These are phyloP conservation scores for Phialocephala sp. DNA, from an alignment of 2,329 filamentous ascomycete species.

Conservation along the genomic window DNA sequence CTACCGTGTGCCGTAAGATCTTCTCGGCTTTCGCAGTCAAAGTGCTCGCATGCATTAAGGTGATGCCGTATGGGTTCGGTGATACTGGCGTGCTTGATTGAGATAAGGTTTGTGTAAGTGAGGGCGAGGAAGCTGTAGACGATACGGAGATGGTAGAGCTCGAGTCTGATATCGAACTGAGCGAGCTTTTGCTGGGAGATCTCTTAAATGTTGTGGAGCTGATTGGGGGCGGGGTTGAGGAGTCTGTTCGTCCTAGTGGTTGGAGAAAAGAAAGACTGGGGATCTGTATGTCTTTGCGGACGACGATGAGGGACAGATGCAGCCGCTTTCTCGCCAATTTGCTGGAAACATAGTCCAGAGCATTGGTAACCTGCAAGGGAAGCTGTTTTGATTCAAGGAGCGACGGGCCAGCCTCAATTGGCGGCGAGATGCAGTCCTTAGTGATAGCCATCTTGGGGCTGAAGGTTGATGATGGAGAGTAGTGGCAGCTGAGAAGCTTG, in stretches of 20 bases:
- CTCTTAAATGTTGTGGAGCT: conserved; percentile 25
- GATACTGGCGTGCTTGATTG: conserved; percentile 46
- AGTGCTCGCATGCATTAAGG: conserved; percentile 53
- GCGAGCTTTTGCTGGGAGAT: conserved; percentile 23
- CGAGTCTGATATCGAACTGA: conserved; percentile 13
- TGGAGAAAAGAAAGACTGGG: conserved; percentile 43
- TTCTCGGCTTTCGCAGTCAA: conserved; percentile 55
- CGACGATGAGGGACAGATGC: conserved; percentile 62
- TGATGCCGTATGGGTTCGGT: conserved; percentile 53
- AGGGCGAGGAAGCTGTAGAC: conserved; percentile 18
- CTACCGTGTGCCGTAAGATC: conserved; percentile 53
- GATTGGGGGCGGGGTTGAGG: conserved; percentile 31
- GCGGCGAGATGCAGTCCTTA: conserved; percentile 65
- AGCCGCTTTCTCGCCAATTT: conserved; percentile 60
- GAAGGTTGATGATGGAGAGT: not conserved
- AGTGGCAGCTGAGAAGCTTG: not conserved
- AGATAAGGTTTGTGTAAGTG: conserved; percentile 37
- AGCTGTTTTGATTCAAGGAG: conserved; percentile 63
- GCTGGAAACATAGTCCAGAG: conserved; percentile 63
- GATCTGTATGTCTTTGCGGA: conserved; percentile 61
- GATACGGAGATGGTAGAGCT: conserved; percentile 25
- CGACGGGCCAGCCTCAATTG: conserved; percentile 66
- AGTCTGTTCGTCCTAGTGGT: conserved; percentile 12
- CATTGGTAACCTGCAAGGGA: conserved; percentile 58
- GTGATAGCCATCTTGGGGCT: conserved; percentile 35